Conservation (phyloP, 768 basidiomycete genomes). For the Tricholoma hemisulphureum region DNA sequence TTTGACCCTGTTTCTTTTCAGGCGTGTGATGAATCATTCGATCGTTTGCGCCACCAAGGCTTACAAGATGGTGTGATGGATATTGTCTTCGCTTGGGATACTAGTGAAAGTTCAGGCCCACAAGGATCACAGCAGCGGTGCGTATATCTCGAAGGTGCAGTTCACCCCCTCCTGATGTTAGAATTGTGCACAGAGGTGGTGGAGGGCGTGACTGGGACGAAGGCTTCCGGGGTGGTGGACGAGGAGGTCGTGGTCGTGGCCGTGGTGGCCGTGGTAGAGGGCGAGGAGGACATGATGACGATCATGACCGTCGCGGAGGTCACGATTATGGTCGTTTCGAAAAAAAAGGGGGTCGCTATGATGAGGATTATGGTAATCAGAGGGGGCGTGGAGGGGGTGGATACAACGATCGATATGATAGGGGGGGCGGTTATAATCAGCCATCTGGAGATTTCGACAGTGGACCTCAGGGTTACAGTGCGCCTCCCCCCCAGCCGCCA, state of each 20-base stretch:
- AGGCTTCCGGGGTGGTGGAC: slow-evolving; percentile 33
- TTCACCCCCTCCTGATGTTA: background rate
- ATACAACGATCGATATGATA: slow-evolving; percentile 45
- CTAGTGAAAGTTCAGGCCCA: slow-evolving; percentile 54
- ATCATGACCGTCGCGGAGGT: slow-evolving; percentile 50
- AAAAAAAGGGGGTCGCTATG: slow-evolving; percentile 41
- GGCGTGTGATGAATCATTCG: slow-evolving; percentile 78
- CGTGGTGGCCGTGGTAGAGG: slow-evolving; percentile 42
- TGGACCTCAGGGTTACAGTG: slow-evolving; percentile 26
- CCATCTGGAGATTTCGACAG: slow-evolving; percentile 28
- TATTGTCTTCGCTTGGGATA: slow-evolving; percentile 84
- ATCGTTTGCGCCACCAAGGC: slow-evolving; percentile 75
- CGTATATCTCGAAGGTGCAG: slow-evolving; percentile 2
- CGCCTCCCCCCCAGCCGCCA: slow-evolving; percentile 29
- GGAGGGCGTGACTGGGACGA: slow-evolving; percentile 34
- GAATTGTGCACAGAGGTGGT: slow-evolving; percentile 27
- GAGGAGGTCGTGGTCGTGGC: slow-evolving; percentile 43
- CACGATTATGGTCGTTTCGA: slow-evolving; percentile 41
- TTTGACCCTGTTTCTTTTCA: slow-evolving; percentile 24
- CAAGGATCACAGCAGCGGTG: slow-evolving; percentile 20
- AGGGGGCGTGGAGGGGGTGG: slow-evolving; percentile 36
- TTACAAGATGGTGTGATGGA: slow-evolving; percentile 88
- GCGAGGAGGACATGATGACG: slow-evolving; percentile 41
- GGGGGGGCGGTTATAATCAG: slow-evolving; percentile 35
- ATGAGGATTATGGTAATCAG: slow-evolving; percentile 37